Conservation (phyloP, 2,329 filamentous ascomycete genomes). For the Capronia epimyces region DNA sequence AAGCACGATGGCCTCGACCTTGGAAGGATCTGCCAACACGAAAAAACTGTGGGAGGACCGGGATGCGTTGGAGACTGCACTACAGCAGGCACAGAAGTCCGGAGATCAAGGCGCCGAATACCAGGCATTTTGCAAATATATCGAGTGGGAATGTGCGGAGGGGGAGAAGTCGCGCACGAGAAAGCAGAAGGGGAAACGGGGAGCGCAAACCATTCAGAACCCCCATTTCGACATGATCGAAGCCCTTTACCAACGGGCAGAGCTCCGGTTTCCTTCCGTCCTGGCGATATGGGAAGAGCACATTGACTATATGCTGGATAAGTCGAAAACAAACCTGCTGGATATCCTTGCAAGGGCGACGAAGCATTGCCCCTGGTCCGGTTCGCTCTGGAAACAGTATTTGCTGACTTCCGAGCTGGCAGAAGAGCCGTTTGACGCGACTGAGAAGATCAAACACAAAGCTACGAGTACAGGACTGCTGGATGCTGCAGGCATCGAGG, state of each 20-base stretch:
- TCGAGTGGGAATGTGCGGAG: conserved; percentile 72
- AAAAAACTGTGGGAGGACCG: conserved; percentile 51
- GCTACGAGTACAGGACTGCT: conserved; percentile 81
- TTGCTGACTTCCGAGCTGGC: conserved; percentile 79
- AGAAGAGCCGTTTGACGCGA: conserved; percentile 67
- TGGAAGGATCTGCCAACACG: conserved; percentile 47
- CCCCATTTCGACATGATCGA: conserved; percentile 51
- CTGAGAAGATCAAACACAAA: conserved; percentile 85
- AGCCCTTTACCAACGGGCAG: conserved; percentile 70
- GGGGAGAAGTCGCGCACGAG: conserved; percentile 43
- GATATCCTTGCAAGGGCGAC: conserved; percentile 75
- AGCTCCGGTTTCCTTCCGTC: conserved; percentile 67
- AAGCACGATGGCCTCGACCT: conserved; percentile 53
- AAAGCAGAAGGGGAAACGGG: conserved; percentile 40
- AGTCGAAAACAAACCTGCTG: conserved; percentile 51
- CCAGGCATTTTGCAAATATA: conserved; percentile 58
- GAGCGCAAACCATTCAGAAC: conserved; percentile 31
- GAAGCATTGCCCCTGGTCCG: conserved; percentile 88
- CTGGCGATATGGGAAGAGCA: conserved; percentile 78
- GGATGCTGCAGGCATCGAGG: conserved; percentile 78
- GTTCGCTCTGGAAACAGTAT: conserved; percentile 82
- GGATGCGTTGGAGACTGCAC: conserved; percentile 50
- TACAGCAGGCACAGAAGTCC: conserved; percentile 49
- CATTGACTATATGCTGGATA: conserved; percentile 62
- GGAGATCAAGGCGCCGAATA: conserved; percentile 51